Conservation (phyloP, 805 yeast species). For the Saccharomycopsis selenospora region DNA sequence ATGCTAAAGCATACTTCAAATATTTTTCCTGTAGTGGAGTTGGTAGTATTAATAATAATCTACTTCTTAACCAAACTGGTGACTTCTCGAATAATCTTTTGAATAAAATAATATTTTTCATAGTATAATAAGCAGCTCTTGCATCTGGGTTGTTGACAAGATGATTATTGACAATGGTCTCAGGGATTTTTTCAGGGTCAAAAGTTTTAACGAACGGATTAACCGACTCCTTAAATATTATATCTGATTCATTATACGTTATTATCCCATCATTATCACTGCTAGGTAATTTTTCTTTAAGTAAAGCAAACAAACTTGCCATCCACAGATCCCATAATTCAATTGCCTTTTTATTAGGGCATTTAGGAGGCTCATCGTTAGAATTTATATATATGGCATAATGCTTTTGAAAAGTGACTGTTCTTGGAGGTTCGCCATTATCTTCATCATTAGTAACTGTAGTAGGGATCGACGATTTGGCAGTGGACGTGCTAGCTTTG, state of each 20-base stretch:
- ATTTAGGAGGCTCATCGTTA: background rate
- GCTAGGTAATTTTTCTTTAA: background rate
- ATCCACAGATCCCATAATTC: background rate
- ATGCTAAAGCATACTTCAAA: constrained; percentile 73
- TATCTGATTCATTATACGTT: no score
- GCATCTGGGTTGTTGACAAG: background rate
- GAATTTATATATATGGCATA: background rate
- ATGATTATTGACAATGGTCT: background rate
- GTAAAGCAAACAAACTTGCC: background rate
- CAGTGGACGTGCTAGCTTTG: no score
- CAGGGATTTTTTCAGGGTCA: background rate
- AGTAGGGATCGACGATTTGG: no score
- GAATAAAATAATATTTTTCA: constrained; percentile 22
- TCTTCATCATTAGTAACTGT: no score
- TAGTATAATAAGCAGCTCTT: background rate
- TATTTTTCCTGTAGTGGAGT: constrained; percentile 32
- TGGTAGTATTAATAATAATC: constrained; percentile 50
- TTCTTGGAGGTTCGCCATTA: no score
- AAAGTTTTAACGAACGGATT: background rate
- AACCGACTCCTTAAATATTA: no score
- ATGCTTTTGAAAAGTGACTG: background rate
- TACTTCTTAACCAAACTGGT: constrained; percentile 83
- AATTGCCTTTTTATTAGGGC: background rate
- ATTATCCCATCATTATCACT: no score
- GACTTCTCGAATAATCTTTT: constrained; percentile 51